Conservation (phyloP, 2,329 filamentous ascomycete species). For the Thielaviopsis punctulata region DNA sequence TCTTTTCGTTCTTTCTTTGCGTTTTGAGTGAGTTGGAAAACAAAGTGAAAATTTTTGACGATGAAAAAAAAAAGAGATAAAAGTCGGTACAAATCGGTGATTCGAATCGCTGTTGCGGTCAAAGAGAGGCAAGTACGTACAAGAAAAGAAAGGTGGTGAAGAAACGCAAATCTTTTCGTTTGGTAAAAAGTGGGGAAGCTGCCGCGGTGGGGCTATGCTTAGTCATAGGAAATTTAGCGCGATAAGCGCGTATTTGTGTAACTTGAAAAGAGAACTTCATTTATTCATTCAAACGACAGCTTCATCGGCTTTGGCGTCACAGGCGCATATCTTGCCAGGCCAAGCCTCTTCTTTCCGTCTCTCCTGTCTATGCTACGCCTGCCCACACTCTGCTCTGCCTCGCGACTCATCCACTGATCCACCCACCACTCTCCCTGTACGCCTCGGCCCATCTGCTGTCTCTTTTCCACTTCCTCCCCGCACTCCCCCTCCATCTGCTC, state of each 20-base stretch:
- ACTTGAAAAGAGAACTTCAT: too few species aligned
- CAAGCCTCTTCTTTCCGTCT: not conserved
- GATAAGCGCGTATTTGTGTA: too few species aligned
- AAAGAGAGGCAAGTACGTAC: too few species aligned
- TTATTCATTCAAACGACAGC: not conserved
- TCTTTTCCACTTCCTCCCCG: too few species aligned
- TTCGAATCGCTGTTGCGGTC: slow-evolving; percentile 6
- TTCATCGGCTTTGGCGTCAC: slow-evolving; percentile 1
- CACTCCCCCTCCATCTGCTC: not conserved
- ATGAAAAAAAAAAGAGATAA: slow-evolving; percentile 1
- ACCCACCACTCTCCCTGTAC: not conserved
- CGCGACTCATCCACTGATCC: not conserved
- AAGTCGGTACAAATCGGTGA: not conserved
- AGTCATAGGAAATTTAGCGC: not conserved
- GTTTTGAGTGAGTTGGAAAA: too few species aligned
- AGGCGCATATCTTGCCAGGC: not conserved
- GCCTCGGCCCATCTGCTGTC: not conserved
- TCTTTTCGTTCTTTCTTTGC: too few species aligned
- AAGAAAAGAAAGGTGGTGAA: too few species aligned
- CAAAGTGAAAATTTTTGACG: not conserved
- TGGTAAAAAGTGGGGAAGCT: not conserved
- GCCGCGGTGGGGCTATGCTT: not conserved
- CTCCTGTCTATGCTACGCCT: not conserved
- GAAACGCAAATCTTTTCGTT: not conserved
- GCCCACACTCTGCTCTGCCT: too few species aligned